phyloP scores from a whole-genome alignment of 371 early-diverging fungal genomes.

The Haplosporangium sp. region DNA sequence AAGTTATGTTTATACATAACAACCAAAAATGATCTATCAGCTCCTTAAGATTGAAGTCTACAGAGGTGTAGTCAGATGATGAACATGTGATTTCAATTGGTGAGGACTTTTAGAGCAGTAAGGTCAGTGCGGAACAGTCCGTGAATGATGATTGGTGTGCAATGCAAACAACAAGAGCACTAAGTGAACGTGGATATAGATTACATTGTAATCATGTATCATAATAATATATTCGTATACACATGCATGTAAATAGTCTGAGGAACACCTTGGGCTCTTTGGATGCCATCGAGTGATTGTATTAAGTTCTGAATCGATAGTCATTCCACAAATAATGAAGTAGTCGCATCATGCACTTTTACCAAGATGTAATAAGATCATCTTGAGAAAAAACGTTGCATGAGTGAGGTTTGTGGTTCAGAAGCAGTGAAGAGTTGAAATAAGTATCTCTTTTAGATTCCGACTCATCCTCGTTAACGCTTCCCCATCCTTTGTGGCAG shows the following conservation, averaged over 20 bases:
- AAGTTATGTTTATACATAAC: no score
- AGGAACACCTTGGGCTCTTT: neutral
- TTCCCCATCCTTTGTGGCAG: neutral
- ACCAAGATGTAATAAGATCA: neutral
- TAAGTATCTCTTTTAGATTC: neutral
- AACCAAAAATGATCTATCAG: no score
- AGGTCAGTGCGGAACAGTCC: neutral
- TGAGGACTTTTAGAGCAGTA: no score
- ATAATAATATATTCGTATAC: neutral
- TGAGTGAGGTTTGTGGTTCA: neutral
- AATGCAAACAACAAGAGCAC: neutral
- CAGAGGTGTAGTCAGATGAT: no score
- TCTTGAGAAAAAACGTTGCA: neutral
- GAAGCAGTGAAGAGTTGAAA: neutral
- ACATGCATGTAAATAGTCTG: neutral
- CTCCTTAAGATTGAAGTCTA: no score
- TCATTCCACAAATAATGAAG: neutral
- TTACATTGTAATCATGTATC: no score
- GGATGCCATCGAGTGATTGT: neutral
- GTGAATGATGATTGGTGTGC: neutral
- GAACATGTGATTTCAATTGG: neutral
- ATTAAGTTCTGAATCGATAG: neutral
- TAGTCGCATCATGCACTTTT: neutral
- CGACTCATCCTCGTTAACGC: slow-evolving; percentile 9
- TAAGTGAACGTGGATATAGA: neutral